phyloP scores from a whole-genome alignment of 768 basidiomycete species.

The Suillus luteus region DNA sequence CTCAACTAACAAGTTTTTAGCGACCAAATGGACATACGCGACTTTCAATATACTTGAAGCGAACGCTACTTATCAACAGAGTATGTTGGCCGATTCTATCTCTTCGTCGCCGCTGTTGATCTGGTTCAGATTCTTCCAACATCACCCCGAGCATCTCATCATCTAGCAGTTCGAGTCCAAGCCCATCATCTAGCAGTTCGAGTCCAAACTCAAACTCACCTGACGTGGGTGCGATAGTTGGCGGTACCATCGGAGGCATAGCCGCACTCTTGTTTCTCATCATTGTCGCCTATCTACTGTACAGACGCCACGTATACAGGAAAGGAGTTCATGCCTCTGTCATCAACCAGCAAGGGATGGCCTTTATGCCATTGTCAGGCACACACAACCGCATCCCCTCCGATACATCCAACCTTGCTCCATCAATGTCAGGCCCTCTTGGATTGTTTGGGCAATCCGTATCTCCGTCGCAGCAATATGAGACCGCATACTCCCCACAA shows the following conservation, averaged over 20 bases:
- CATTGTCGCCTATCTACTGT: slow-evolving; percentile 21
- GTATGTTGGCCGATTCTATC: slow-evolving; percentile 17
- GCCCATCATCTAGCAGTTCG: slow-evolving; percentile 9
- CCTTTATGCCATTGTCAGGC: background rate
- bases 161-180: slow-evolving; percentile 9
- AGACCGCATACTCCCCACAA: background rate
- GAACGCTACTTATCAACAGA: background rate
- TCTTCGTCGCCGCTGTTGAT: background rate
- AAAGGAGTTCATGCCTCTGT: background rate
- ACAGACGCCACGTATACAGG: slow-evolving; percentile 13
- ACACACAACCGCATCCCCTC: slow-evolving; percentile 20
- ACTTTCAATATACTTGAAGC: slow-evolving; percentile 37
- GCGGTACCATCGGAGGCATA: slow-evolving; percentile 25
- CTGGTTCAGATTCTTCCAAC: background rate
- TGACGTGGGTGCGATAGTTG: slow-evolving; percentile 26
- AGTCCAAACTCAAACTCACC: background rate
- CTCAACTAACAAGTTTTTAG: slow-evolving; percentile 26
- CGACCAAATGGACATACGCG: slow-evolving; percentile 35
- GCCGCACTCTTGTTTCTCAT: slow-evolving; percentile 21
- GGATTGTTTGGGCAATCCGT: background rate
- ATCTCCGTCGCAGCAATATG: background rate
- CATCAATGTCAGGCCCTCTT: background rate
- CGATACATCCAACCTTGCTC: slow-evolving; percentile 13
- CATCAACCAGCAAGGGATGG: background rate
- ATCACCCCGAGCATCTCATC: background rate